Percentiles rank a stretch among this genome's conserved stretches.
Evolutionary conservation across 2,329 filamentous ascomycete species (phyloP).

Genomic region (Raffaelea deltoideospora): DNA sequence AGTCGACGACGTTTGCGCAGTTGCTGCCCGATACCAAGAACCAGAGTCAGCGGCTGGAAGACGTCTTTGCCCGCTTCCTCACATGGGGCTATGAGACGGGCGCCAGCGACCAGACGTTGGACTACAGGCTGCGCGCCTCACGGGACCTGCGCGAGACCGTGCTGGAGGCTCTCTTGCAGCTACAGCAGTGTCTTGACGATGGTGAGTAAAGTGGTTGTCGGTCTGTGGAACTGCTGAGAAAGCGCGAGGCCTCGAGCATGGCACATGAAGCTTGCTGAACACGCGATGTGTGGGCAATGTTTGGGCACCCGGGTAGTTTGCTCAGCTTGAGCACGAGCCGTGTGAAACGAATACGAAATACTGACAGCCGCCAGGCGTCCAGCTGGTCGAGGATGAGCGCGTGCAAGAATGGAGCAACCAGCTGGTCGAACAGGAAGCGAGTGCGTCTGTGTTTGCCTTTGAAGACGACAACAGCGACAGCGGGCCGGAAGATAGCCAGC

Average conservation of each 20-base stretch:
- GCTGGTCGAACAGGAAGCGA: background rate
- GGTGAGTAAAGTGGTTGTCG: too few species aligned
- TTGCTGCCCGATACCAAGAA: conserved; percentile 2
- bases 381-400: conserved; percentile 4
- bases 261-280: too few species aligned
- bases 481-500: too few species aligned
- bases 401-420: conserved; percentile 1
- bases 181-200: conserved; percentile 5
- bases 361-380: background rate
- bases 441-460: too few species aligned
- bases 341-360: background rate
- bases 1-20: conserved; percentile 2
- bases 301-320: background rate
- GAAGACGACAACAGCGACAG: background rate
- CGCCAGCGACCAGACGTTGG: conserved; percentile 6
- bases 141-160: conserved; percentile 6
- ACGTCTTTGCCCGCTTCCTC: conserved; percentile 3
- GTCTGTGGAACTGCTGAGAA: too few species aligned
- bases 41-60: conserved; percentile 3
- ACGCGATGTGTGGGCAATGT: too few species aligned
- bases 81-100: conserved; percentile 9
- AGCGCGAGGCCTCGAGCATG: too few species aligned
- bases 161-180: conserved; percentile 1
- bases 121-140: conserved; percentile 8
- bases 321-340: background rate